Conservation (phyloP, 2,329 filamentous ascomycete species). For the Nemania sp. region DNA sequence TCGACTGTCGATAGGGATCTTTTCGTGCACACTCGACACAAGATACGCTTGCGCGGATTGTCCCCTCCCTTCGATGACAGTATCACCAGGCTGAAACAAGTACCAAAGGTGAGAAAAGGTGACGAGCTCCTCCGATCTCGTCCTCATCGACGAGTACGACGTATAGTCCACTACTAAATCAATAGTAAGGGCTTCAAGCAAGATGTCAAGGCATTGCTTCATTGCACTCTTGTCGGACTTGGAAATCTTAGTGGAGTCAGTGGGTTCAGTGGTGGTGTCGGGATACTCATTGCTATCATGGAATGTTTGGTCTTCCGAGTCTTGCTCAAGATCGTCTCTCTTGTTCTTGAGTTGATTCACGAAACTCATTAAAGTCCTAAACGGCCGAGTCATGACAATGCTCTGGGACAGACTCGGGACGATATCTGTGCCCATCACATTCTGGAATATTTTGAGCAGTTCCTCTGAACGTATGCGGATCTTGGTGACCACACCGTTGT, state of each 20-base stretch:
- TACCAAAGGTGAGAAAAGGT: background rate
- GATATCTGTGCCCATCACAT: background rate
- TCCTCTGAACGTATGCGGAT: background rate
- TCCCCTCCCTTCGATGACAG: background rate
- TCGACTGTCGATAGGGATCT: background rate
- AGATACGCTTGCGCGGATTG: background rate
- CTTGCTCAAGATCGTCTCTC: background rate
- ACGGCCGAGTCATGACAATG: background rate
- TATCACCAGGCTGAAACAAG: background rate
- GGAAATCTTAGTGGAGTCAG: background rate
- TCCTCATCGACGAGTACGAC: background rate
- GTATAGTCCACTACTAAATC: background rate
- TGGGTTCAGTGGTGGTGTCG: background rate
- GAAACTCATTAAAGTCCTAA: background rate
- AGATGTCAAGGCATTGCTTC: background rate
- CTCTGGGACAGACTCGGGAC: background rate
- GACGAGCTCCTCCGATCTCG: background rate
- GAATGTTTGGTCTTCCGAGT: background rate
- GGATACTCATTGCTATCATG: constrained; percentile 2
- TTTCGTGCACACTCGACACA: constrained; percentile 4
- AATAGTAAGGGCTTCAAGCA: background rate
- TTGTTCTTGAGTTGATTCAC: background rate
- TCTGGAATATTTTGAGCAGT: background rate
- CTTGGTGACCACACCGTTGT: background rate
- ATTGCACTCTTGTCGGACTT: background rate